A percentile compares a stretch with the other conserved stretches of the same genome.
phyloP scores from a whole-genome alignment of 352 stramenopile genomes.

The Pythium aristosporum region DNA sequence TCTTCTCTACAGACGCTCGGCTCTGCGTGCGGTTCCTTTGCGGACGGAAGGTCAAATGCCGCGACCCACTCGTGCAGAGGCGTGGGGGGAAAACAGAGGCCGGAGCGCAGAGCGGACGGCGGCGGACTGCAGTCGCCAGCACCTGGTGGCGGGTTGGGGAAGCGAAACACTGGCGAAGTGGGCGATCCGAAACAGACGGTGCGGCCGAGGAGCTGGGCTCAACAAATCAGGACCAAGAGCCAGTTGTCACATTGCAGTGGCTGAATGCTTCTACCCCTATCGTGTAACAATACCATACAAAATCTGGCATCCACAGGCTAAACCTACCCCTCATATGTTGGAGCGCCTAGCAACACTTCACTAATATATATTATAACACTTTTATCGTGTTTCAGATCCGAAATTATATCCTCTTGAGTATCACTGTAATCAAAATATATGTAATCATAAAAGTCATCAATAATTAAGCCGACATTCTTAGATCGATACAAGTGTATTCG shows the following conservation, averaged over 20 bases:
- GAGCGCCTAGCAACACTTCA: background rate
- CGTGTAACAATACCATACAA: background rate
- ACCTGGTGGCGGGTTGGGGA: conserved; percentile 1
- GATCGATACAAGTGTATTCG: too few species aligned
- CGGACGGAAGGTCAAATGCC: conserved; percentile 14
- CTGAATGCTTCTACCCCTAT: background rate
- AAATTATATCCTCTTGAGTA: too few species aligned
- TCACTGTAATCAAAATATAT: too few species aligned
- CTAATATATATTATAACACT: too few species aligned
- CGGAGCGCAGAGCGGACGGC: background rate
- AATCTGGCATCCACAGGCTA: background rate
- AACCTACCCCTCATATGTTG: background rate
- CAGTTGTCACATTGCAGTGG: conserved; percentile 11
- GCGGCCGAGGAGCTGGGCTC: background rate
- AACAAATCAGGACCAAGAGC: background rate
- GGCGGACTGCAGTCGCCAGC: background rate
- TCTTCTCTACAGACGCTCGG: background rate
- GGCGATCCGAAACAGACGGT: conserved; percentile 10
- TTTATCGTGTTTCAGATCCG: too few species aligned
- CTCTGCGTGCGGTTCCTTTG: conserved; percentile 8
- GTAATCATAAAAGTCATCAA: too few species aligned
- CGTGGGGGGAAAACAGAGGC: background rate
- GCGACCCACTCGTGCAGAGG: background rate
- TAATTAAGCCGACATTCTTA: too few species aligned
- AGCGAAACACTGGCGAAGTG: background rate